These are phyloP conservation scores for Sindora glabra DNA, from an alignment of 306 rosid genomes.

Conservation along the genomic window DNA sequence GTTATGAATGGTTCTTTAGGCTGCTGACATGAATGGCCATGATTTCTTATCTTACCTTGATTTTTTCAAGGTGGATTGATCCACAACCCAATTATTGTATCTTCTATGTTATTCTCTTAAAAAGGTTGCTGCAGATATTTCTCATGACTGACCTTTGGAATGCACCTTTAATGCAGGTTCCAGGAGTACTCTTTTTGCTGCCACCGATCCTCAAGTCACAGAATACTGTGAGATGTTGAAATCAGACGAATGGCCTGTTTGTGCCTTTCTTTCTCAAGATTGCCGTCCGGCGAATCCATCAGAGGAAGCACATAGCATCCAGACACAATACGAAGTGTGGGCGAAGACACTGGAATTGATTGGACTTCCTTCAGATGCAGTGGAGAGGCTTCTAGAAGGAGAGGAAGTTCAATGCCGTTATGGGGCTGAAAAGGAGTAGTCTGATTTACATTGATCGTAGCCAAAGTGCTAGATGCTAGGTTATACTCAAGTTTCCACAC, in stretches of 20 bases:
- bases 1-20: too few relatives aligned
- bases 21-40: neutral
- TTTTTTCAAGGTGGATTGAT: neutral
- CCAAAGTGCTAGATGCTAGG: neutral
- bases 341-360: conserved; percentile 84
- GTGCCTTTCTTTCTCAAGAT: conserved; percentile 82
- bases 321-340: conserved; percentile 65
- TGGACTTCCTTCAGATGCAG: conserved; percentile 69
- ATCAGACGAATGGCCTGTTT: conserved; percentile 83
- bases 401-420: conserved; percentile 56
- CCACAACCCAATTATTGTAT: neutral
- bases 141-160: neutral
- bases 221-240: conserved; percentile 86
- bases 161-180: conserved; percentile 55
- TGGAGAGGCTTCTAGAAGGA: conserved; percentile 80
- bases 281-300: conserved; percentile 87
- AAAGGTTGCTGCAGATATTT: neutral
- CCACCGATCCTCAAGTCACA: conserved; percentile 85
- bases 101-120: neutral
- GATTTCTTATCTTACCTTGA: too few relatives aligned
- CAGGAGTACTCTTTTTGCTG: conserved; percentile 86
- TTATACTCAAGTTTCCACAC: neutral
- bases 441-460: neutral
- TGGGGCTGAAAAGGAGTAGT: conserved; percentile 38
- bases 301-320: conserved; percentile 73